Evolutionary conservation across 1,284 basidiomycete species (phyloP), one percentile per base, ranked within the genome.

Genomic region (Papiliotrema terrestris): DNA sequence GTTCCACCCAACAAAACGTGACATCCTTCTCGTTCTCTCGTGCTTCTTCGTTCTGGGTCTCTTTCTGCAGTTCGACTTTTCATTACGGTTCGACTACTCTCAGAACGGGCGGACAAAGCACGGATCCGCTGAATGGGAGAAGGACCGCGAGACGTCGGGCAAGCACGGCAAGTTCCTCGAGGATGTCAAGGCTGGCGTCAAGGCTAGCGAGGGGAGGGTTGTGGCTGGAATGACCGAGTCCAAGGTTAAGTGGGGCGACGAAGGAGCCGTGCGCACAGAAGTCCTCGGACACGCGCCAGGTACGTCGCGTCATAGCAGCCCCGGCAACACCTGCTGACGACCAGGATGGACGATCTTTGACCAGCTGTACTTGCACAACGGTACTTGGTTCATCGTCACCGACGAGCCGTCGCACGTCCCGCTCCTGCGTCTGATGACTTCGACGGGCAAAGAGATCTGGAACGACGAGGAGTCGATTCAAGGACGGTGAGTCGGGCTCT

Each of bases 341-440:
- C 14, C 84, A 42, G 89, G 89, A 42, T 91, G 88, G 87, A 90
- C 89, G 0, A 74, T 91, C 35, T 88, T 89, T 71, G 81, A 82
- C 45, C 83, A 89, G 65, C 71, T 91, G n/a, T 78, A 78, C 56
- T 66, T 78, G 37, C 71, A 73, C 63, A 76, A 78, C 57, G 73
- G 75, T 2, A 79, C 76, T 6, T 77, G 75, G 70, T 78, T 68
- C 65, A 74, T 79, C 56, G 74, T 79, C 25, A 75, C 76, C 17
- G 74, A 78, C 58, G 61, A 73, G 41, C 77, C 78, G 8, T 70
- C 70, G 8, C 58, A 62, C 9, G 68, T 78, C 44, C 79, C 79
- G 8, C 61, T 77, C 15, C 56, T 74, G 19, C 58, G 77, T 11
- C 52, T 77, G 60, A 79, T 80, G 73, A 73, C 69, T 20, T 76